Base-by-base conservation (phyloP, 768 basidiomycete genomes). In the Macrolepiota dolichaula region DNA sequence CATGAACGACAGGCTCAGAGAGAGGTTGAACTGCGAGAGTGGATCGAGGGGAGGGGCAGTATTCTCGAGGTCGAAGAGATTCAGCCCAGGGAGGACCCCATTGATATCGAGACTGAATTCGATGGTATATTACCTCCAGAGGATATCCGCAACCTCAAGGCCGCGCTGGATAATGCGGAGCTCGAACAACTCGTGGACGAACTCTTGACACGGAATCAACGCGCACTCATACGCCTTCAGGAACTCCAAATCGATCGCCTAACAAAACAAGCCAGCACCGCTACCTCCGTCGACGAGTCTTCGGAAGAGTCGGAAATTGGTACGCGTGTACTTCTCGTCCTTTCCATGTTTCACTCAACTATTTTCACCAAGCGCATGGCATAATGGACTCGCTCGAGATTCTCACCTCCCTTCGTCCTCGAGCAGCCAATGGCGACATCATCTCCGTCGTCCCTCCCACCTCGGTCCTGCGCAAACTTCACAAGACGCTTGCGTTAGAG, bases 221-320 rank as follows among this genome's bases (percentile, higher is more conserved):
- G 72, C 27, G 91, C 92, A 2, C 73, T 94, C 51, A 69, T 75
- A 56, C 77, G 86, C 55, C 75, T 94, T 13, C 85, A 85, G 65
- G 81, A 85, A 65, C 76, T 94, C 51, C 92, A 94, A 67, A 75
- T 73, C 19, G 69, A 72, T 57, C 83, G 92, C 11, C 69, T 89
- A 32, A 77, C 76, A 15, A 72, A 73, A 11, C 79, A 78, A 24
- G 78, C 77, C 13, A 78, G 76, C 40, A 81, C 76, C 9, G 70
- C 70, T 36, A 77, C 76, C 56, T 61, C 62, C 11, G 84, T 85
- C 2, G 81, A 85, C 68, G 82, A 85, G 68, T 88, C 80, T 36
- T 88, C 89, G 11, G 91, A 92, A 71, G 92, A 94, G 70, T 92
- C 88, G 88, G 86, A 91, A 65, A 84, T 83, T 62, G 92, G 92